A percentile compares a stretch with the other conserved stretches of the same genome.
These are phyloP conservation scores for Excoecaria agallocha DNA, from an alignment of 345 rosid species.

Conservation along the genomic window DNA sequence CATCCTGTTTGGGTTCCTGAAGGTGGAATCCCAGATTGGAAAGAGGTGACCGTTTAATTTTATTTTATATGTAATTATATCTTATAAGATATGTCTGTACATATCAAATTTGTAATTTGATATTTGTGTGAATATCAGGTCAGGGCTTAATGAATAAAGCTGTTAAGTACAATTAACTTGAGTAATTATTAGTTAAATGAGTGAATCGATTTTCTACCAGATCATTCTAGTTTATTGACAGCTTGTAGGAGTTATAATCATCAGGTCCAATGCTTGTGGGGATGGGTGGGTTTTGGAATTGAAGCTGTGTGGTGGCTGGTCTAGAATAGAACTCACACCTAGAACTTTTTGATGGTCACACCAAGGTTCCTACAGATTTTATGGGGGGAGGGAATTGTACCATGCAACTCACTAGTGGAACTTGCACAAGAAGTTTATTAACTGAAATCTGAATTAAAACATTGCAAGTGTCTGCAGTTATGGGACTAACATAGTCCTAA, in stretches of 20 bases:
- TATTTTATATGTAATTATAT: constrained; percentile 39
- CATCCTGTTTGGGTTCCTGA: constrained; percentile 99
- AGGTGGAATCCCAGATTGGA: constrained; percentile 99
- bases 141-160: not conserved
- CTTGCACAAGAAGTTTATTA: not conserved
- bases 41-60: constrained; percentile 93
- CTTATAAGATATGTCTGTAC: constrained; percentile 14
- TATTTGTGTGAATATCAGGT: constrained; percentile 9
- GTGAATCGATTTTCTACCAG: not conserved
- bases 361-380: not conserved
- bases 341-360: not conserved
- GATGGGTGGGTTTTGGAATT: not conserved
- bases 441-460: not conserved
- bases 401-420: not conserved
- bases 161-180: not conserved
- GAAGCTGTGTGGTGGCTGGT: not conserved
- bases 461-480: not conserved
- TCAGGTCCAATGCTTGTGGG: too few relatives aligned
- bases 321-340: not conserved
- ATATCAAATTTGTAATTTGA: constrained; percentile 9
- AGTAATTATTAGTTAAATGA: not conserved
- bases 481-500: not conserved
- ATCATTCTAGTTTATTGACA: too few relatives aligned
- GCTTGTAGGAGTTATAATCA: too few relatives aligned
- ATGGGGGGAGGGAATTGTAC: not conserved